Evolutionary conservation across 768 basidiomycete genomes (phyloP).

Genomic region (Myochromella boudieri): DNA sequence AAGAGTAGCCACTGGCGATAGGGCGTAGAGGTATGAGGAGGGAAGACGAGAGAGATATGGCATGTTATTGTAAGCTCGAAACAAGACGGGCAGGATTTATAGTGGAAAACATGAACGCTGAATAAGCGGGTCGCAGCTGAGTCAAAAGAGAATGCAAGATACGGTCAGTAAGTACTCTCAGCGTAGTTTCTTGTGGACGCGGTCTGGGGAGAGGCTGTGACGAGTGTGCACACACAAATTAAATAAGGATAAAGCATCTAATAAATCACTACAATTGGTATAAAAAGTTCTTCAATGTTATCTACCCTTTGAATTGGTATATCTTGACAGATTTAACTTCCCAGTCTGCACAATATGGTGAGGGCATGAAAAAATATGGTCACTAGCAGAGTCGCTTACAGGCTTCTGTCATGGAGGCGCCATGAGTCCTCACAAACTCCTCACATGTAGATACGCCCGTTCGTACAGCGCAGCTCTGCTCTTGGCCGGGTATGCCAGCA

Average conservation of each 20-base stretch:
- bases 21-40: conserved; percentile 2
- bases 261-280: no score
- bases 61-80: no score
- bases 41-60: neutral
- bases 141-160: no score
- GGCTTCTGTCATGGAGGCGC: conserved; percentile 69
- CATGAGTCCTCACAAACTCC: conserved; percentile 72
- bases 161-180: no score
- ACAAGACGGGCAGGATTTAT: conserved; percentile 22
- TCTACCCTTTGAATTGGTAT: conserved; percentile 46
- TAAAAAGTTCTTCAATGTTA: no score
- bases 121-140: no score
- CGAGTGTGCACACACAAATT: no score
- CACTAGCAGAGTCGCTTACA: conserved; percentile 50
- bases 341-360: conserved; percentile 57
- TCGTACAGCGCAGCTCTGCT: conserved; percentile 77
- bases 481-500: conserved; percentile 80
- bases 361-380: neutral
- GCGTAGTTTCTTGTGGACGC: no score
- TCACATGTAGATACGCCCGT: conserved; percentile 84
- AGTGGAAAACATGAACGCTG: conserved; percentile 11
- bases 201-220: no score
- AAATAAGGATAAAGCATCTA: conserved; percentile 2
- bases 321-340: conserved; percentile 76
- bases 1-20: conserved; percentile 17